Conservation (phyloP, 129 eudicot genomes). For the Escallonia rubra region DNA sequence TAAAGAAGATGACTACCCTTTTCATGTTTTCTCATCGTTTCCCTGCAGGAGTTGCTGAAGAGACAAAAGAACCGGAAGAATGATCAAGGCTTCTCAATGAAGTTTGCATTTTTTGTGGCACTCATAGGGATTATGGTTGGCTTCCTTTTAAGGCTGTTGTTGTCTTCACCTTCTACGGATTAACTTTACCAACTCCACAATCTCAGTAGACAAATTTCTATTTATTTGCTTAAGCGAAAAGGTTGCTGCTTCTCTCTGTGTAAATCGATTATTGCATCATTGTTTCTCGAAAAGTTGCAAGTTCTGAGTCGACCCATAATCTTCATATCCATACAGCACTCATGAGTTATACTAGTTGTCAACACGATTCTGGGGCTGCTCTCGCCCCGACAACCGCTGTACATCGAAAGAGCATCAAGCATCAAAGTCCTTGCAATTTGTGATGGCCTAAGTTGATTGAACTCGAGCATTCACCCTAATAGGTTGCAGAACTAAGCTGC, state of each 20-base stretch:
- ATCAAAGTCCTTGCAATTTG: too few relatives aligned
- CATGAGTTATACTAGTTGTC: too few relatives aligned
- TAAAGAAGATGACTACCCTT: not conserved
- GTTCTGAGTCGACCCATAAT: too few relatives aligned
- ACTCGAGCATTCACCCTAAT: too few relatives aligned
- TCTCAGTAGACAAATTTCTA: not conserved
- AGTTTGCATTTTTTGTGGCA: constrained; percentile 60
- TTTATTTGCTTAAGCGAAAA: constrained; percentile 11
- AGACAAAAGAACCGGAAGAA: constrained; percentile 34
- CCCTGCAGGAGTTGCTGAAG: constrained; percentile 52
- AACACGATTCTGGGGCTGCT: too few relatives aligned
- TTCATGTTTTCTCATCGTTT: not conserved
- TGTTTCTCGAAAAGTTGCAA: constrained; percentile 3
- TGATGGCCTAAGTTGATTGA: too few relatives aligned
- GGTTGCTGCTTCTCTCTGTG: constrained; percentile 20
- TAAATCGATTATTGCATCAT: constrained; percentile 29
- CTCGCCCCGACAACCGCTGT: too few relatives aligned
- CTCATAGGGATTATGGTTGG: constrained; percentile 65
- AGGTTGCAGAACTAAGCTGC: too few relatives aligned
- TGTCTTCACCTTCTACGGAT: constrained; percentile 39
- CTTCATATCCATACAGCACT: too few relatives aligned
- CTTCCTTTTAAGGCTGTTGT: constrained; percentile 46
- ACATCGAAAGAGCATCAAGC: too few relatives aligned
- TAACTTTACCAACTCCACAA: constrained; percentile 10
- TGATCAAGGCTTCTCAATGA: constrained; percentile 48